Percentiles rank a stretch among this genome's conserved stretches.
Conservation (phyloP, 345 rosid species). For the Gynandropsis gynandra region DNA sequence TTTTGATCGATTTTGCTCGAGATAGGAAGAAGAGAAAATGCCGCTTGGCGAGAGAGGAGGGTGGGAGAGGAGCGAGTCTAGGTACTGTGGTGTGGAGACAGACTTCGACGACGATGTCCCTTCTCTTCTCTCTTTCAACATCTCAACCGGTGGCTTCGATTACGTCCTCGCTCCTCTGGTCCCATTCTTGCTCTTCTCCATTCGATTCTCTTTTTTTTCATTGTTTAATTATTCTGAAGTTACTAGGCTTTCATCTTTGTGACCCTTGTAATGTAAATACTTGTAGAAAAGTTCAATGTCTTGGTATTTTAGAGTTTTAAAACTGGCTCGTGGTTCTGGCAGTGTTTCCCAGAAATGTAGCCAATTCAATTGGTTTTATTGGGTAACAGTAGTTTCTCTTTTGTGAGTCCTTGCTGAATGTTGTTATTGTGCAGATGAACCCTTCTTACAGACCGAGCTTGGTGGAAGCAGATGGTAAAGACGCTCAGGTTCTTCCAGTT, state of each 20-base stretch:
- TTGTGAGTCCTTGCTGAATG: too few relatives aligned
- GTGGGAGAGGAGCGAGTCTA: constrained; percentile 53
- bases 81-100: constrained; percentile 68
- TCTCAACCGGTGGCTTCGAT: constrained; percentile 45
- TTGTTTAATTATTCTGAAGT: constrained; percentile 9
- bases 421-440: constrained; percentile 43
- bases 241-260: constrained; percentile 74
- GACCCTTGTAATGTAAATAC: constrained; percentile 62
- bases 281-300: constrained; percentile 46
- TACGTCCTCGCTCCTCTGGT: constrained; percentile 63
- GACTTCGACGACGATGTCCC: constrained; percentile 57
- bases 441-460: constrained; percentile 64
- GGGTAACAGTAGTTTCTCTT: too few relatives aligned
- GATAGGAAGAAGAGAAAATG: constrained; percentile 30
- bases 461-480: constrained; percentile 23
- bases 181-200: constrained; percentile 58
- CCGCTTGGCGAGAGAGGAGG: constrained; percentile 50
- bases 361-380: too few relatives aligned
- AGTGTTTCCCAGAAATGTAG: too few relatives aligned
- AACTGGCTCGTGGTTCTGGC: too few relatives aligned
- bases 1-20: background rate
- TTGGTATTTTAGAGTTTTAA: constrained; percentile 6
- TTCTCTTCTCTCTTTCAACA: constrained; percentile 44
- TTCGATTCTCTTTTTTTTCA: constrained; percentile 25
- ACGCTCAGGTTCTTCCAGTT: constrained; percentile 40